These are phyloP conservation scores for Marchantia paleacea DNA, from an alignment of 225 moss, liverwort and hornwort species.

Conservation along the genomic window DNA sequence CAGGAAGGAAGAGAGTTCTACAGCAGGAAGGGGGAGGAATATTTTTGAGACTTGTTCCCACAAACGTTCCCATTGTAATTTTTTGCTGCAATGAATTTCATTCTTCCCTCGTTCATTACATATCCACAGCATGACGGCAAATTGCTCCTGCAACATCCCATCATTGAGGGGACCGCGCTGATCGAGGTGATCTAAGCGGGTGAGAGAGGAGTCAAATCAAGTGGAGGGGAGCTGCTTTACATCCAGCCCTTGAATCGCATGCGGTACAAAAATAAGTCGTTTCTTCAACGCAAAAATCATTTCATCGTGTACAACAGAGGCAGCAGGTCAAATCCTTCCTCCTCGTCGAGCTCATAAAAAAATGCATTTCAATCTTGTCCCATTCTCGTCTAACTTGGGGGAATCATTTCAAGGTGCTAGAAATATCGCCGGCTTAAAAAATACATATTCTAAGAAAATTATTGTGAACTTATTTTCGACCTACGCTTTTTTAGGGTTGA, in stretches of 20 bases:
- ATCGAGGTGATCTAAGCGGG: neutral
- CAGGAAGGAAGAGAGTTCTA: too few relatives aligned
- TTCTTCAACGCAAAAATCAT: neutral
- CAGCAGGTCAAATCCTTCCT: neutral
- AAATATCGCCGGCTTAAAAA: neutral
- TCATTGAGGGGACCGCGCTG: neutral
- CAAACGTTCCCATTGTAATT: neutral
- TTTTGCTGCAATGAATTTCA: too few relatives aligned
- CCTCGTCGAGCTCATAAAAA: neutral
- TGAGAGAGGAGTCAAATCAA: too few relatives aligned
- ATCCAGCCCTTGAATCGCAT: neutral
- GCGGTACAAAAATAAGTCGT: neutral
- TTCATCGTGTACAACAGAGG: neutral
- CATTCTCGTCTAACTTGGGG: neutral
- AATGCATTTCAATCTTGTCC: neutral
- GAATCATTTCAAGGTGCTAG: neutral
- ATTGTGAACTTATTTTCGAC: neutral
- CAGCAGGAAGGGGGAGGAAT: too few relatives aligned
- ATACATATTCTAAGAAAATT: neutral
- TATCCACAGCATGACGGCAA: neutral
- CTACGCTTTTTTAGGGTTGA: neutral
- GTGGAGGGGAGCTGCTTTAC: neutral
- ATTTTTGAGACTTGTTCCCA: too few relatives aligned
- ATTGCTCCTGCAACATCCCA: neutral
- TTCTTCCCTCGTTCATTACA: neutral